These are phyloP conservation scores for Starmerella apis DNA, from an alignment of 805 yeast species.

Conservation along the genomic window DNA sequence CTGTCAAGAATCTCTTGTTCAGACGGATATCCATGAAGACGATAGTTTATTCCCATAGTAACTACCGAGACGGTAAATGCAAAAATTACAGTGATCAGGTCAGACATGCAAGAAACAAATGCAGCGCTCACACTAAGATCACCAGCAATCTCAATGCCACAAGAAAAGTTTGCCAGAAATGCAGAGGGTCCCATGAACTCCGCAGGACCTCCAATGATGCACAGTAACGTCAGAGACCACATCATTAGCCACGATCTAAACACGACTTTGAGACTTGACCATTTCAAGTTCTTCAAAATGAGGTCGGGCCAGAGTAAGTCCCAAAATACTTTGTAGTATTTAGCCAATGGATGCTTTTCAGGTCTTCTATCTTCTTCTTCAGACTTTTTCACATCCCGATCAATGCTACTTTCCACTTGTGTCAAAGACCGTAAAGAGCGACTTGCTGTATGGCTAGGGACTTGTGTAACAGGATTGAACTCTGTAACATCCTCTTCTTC, in stretches of 20 bases:
- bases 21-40: constrained; percentile 24
- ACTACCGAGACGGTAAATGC: constrained; percentile 24
- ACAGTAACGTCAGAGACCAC: constrained; percentile 25
- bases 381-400: constrained; percentile 6
- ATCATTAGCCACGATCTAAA: constrained; percentile 27
- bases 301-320: constrained; percentile 17
- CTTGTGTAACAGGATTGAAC: not conserved
- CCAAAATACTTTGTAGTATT: not conserved
- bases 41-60: constrained; percentile 25
- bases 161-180: constrained; percentile 24
- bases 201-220: constrained; percentile 18
- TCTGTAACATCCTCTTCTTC: not conserved
- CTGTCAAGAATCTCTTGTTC: constrained; percentile 9
- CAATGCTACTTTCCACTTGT: not conserved
- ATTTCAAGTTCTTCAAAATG: constrained; percentile 26
- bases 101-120: constrained; percentile 18
- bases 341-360: not conserved
- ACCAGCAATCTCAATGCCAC: constrained; percentile 26
- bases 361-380: not conserved
- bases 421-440: not conserved
- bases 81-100: constrained; percentile 14
- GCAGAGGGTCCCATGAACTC: constrained; percentile 28
- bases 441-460: not conserved
- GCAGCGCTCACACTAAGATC: constrained; percentile 24
- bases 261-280: constrained; percentile 21